A percentile compares a stretch with the other conserved stretches of the same genome.
phyloP scores from a whole-genome alignment of 2,329 filamentous ascomycete species.

The Epichloe bromicola region DNA sequence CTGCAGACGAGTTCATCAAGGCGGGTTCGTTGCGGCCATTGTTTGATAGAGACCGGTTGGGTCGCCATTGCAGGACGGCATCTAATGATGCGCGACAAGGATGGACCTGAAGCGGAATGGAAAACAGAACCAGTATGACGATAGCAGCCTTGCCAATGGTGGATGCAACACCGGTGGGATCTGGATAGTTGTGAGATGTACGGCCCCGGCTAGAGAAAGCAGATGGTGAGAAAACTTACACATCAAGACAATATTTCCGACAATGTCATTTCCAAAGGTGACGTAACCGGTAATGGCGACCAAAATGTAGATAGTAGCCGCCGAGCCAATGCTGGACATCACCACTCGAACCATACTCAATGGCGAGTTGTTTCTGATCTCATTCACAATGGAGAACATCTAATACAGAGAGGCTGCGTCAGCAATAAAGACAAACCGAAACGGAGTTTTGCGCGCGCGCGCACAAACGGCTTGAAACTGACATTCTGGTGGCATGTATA shows the following conservation, averaged over 20 bases:
- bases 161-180: constrained; percentile 47
- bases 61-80: constrained; percentile 87
- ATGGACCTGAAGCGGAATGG: constrained; percentile 88
- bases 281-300: constrained; percentile 93
- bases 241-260: constrained; percentile 89
- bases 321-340: constrained; percentile 70
- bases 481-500: constrained; percentile 99
- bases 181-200: constrained; percentile 15
- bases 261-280: constrained; percentile 81
- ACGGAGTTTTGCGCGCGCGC: neutral
- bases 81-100: constrained; percentile 92
- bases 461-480: constrained; percentile 16
- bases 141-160: constrained; percentile 93
- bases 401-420: constrained; percentile 23
- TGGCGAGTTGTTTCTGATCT: constrained; percentile 76
- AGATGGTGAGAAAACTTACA: constrained; percentile 40
- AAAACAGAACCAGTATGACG: constrained; percentile 91
- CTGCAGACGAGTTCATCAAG: constrained; percentile 25
- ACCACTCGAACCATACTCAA: constrained; percentile 64
- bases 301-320: constrained; percentile 75
- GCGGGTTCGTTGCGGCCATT: constrained; percentile 27
- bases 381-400: constrained; percentile 99
- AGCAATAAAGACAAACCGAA: constrained; percentile 1
- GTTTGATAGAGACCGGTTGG: constrained; percentile 32
- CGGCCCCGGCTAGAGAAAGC: too few relatives aligned